phyloP scores from a whole-genome alignment of 2,329 filamentous ascomycete genomes.

The Blastomyces emzantsi region DNA sequence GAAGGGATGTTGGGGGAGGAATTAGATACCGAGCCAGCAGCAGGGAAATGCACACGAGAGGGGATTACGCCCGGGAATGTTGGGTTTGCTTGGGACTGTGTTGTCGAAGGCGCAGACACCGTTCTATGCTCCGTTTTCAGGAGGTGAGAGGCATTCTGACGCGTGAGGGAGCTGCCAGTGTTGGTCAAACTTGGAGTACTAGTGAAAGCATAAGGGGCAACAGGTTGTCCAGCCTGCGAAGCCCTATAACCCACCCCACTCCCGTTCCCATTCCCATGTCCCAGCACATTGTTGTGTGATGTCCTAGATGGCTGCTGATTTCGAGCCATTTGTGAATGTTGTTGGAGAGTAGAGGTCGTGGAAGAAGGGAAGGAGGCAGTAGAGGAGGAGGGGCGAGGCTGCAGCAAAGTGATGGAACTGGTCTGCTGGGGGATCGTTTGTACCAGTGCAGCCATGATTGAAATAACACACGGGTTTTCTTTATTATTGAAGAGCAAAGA shows the following conservation, averaged over 20 bases:
- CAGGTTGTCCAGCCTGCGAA: constrained; percentile 52
- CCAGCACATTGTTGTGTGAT: constrained; percentile 30
- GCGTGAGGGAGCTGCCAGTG: constrained; percentile 42
- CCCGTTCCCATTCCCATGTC: constrained; percentile 6
- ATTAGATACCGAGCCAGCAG: constrained; percentile 47
- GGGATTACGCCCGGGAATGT: constrained; percentile 25
- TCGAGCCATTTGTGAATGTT: constrained; percentile 36
- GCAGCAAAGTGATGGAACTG: constrained; percentile 64
- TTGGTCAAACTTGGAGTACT: constrained; percentile 57
- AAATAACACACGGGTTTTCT: constrained; percentile 7
- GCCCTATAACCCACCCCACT: constrained; percentile 12
- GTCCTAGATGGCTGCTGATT: constrained; percentile 35
- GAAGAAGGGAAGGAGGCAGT: constrained; percentile 39
- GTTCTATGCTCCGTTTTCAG: constrained; percentile 49
- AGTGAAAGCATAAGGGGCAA: constrained; percentile 70
- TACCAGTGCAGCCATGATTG: constrained; percentile 73
- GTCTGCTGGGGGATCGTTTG: constrained; percentile 72
- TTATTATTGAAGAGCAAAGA: constrained; percentile 12
- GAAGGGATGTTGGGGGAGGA: constrained; percentile 40
- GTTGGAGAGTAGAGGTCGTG: constrained; percentile 34
- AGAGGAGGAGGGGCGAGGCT: constrained; percentile 57
- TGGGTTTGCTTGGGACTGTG: constrained; percentile 30
- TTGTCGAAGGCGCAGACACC: constrained; percentile 43
- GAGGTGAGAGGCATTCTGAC: constrained; percentile 44
- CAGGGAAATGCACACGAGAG: constrained; percentile 36